phyloP scores from a whole-genome alignment of 2,329 filamentous ascomycete species.

The Onygenales sp. region DNA sequence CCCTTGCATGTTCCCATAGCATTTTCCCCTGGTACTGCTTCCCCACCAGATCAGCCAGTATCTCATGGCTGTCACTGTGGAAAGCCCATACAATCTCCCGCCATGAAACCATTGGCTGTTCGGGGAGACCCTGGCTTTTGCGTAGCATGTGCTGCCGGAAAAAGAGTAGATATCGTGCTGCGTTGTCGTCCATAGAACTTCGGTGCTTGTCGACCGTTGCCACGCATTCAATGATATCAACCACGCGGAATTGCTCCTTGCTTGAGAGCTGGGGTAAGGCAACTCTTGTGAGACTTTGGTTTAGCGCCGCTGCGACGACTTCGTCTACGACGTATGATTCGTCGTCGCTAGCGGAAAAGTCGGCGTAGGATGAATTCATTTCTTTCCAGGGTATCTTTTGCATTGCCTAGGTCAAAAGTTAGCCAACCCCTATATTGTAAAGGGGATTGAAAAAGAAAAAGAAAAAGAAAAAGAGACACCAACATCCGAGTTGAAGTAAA shows the following conservation, averaged over 20 bases:
- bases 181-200: slow-evolving; percentile 83
- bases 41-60: slow-evolving; percentile 73
- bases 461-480: slow-evolving; percentile 9
- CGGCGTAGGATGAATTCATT: slow-evolving; percentile 42
- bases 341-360: slow-evolving; percentile 42
- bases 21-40: slow-evolving; percentile 70
- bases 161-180: slow-evolving; percentile 76
- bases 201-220: slow-evolving; percentile 78
- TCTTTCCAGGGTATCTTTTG: slow-evolving; percentile 39
- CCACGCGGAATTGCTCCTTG: slow-evolving; percentile 76
- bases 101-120: slow-evolving; percentile 50
- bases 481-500: slow-evolving; percentile 39
- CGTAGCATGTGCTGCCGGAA: slow-evolving; percentile 72
- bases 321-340: slow-evolving; percentile 61
- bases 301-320: slow-evolving; percentile 58
- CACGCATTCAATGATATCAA: slow-evolving; percentile 75
- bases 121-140: slow-evolving; percentile 50
- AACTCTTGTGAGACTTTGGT: slow-evolving; percentile 64
- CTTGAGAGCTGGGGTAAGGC: slow-evolving; percentile 72
- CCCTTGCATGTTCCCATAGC: slow-evolving; percentile 74
- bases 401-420: slow-evolving; percentile 22
- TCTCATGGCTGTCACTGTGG: slow-evolving; percentile 61
- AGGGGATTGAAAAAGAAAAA: background rate
- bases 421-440: background rate
- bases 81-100: slow-evolving; percentile 39